Evolutionary conservation across 2,329 filamentous ascomycete species (phyloP).

Genomic region (Clathrospora elynae): DNA sequence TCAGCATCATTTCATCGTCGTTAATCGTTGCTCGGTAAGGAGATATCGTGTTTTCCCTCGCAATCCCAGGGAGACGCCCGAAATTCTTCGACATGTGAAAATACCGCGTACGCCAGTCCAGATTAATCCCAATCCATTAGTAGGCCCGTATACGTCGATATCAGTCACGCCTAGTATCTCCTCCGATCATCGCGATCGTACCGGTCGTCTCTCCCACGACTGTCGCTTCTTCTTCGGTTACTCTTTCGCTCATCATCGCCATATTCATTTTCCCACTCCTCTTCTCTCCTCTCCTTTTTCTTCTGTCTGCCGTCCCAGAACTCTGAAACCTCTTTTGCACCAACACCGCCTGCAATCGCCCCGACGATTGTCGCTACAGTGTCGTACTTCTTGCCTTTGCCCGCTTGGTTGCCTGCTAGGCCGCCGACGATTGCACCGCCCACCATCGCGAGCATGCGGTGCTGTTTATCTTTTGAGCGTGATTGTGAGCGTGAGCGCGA

Average conservation of each 20-base stretch:
- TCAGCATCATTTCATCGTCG: conserved; percentile 1
- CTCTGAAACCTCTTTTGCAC: conserved; percentile 36
- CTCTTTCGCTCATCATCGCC: conserved; percentile 22
- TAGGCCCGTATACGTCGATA: conserved; percentile 1
- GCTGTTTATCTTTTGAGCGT: conserved; percentile 27
- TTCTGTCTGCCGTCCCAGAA: conserved; percentile 23
- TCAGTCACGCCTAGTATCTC: neutral
- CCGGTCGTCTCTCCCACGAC: conserved; percentile 3
- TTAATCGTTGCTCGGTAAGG: neutral
- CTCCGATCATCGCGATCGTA: conserved; percentile 3
- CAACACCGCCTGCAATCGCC: conserved; percentile 44
- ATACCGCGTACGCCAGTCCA: neutral
- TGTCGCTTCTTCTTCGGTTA: conserved; percentile 12
- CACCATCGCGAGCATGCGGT: conserved; percentile 33
- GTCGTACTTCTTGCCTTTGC: conserved; percentile 36
- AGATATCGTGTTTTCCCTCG: neutral
- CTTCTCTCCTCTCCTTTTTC: conserved; percentile 10
- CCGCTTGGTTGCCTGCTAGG: conserved; percentile 30
- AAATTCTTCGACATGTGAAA: neutral
- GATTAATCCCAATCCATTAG: conserved; percentile 3
- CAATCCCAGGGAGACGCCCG: neutral
- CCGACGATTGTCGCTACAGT: conserved; percentile 41
- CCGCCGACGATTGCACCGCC: conserved; percentile 45
- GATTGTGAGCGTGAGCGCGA: conserved; percentile 33
- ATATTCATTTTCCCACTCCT: conserved; percentile 17